These are phyloP conservation scores for Entophlyctis luteolus DNA, from an alignment of 192 early-diverging fungal species.

Conservation along the genomic window DNA sequence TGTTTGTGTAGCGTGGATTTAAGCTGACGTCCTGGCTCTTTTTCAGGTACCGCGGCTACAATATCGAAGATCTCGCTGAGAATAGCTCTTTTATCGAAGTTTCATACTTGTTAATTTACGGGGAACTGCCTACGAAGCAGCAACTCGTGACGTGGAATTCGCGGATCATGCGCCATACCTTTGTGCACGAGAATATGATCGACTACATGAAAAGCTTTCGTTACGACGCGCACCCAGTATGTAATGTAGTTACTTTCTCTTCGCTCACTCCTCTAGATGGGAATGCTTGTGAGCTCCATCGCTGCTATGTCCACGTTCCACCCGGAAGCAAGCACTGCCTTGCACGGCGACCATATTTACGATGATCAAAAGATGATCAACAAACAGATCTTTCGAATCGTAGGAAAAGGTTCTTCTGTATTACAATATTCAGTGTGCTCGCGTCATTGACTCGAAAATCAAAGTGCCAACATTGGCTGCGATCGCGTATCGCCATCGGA, in stretches of 20 bases:
- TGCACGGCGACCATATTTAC: constrained; percentile 53
- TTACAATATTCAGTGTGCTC: too few relatives aligned
- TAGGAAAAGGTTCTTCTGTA: constrained; percentile 57
- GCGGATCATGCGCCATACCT: constrained; percentile 56
- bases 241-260: not conserved
- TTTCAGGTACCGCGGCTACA: constrained; percentile 50
- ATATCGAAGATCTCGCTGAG: constrained; percentile 64
- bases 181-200: constrained; percentile 57
- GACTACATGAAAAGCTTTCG: constrained; percentile 49
- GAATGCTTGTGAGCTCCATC: constrained; percentile 54
- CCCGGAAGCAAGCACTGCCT: constrained; percentile 65
- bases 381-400: constrained; percentile 66
- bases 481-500: constrained; percentile 55
- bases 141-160: constrained; percentile 48
- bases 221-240: constrained; percentile 63
- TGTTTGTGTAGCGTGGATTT: too few relatives aligned
- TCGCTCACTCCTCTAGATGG: constrained; percentile 28
- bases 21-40: too few relatives aligned
- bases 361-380: constrained; percentile 44
- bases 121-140: constrained; percentile 50
- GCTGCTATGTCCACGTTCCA: constrained; percentile 65
- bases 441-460: too few relatives aligned
- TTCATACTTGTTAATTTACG: constrained; percentile 64
- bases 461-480: constrained; percentile 61
- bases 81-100: constrained; percentile 65